phyloP scores from a whole-genome alignment of 2,329 filamentous ascomycete species.

The Aspergillus ustus region DNA sequence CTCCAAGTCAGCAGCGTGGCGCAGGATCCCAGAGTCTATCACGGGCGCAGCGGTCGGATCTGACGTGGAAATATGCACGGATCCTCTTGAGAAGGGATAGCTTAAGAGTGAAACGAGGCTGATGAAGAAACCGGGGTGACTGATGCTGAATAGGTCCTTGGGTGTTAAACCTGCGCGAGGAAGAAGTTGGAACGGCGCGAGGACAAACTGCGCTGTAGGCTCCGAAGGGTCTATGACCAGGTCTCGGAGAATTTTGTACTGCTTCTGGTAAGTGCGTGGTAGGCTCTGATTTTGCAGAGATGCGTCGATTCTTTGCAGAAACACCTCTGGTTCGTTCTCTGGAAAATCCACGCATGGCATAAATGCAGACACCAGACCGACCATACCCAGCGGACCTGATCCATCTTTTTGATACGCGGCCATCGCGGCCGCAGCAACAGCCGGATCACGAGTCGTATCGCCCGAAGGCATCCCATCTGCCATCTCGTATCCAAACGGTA shows the following conservation, averaged over 20 bases:
- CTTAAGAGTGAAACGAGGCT: conserved; percentile 31
- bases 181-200: conserved; percentile 27
- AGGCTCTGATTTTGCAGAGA: background rate
- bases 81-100: conserved; percentile 37
- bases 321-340: conserved; percentile 6
- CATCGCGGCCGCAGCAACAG: conserved; percentile 25
- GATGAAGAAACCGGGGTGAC: conserved; percentile 23
- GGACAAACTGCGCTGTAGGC: conserved; percentile 25
- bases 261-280: background rate
- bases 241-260: conserved; percentile 8
- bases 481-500: conserved; percentile 27
- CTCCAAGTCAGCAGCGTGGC: conserved; percentile 50
- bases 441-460: conserved; percentile 29
- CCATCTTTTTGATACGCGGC: conserved; percentile 30
- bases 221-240: conserved; percentile 23
- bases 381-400: conserved; percentile 31
- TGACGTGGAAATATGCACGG: conserved; percentile 45
- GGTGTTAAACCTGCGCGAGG: conserved; percentile 15
- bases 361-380: conserved; percentile 26
- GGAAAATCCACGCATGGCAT: conserved; percentile 23
- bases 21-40: conserved; percentile 51
- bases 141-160: conserved; percentile 20
- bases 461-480: conserved; percentile 31
- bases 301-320: conserved; percentile 7
- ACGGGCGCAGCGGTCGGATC: conserved; percentile 37